Base-by-base conservation (phyloP, 306 rosid genomes). In the barrel medic (Medicago truncatula) region DNA sequence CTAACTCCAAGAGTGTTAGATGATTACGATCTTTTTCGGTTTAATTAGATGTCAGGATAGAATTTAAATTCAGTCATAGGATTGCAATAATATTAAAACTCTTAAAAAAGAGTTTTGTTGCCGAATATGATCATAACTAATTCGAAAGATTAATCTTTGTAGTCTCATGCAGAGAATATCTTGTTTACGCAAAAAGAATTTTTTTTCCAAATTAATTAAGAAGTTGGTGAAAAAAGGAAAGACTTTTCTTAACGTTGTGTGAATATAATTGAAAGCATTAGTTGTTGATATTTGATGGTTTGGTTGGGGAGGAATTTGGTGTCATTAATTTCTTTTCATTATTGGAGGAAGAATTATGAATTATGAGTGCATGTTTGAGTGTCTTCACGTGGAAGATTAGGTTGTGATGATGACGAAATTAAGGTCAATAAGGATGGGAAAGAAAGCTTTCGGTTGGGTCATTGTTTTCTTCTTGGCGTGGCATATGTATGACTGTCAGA, bases 311-410 rank as follows among this genome's bases (percentile, higher is more conserved):
- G 25, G 76, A 64, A 38, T 66, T 71, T 65, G 47, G 67, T 77
- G 61, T 68, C 11, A 65, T 73, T 71, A 54, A 84, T 65, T 71
- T 80, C 31, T 50, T 50, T 64, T 76, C 73, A 81, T 85, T 75
- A 68, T 81, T 65, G 73, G 68, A 59, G 73, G 73, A 52, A 67
- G 50, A 78, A 69, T 52, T 17, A 38, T 53, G 38, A 67, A 67
- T 71, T 71, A 54, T 66, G n/a, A n/a, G 71, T 77, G 83, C 81
- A 74, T 86, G 86, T 77, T 73, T 80, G 86, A 23, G 84, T 82
- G 83, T 70, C 85, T 83, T 86, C 2, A 62, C 54, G 77, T 58
- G 81, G 69, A 86, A 86, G 81, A 83, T 80, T 73, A 80, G 76
- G 54, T 79, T 73, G 69, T 63, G 78, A 80, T 80, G 83, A 83